Evolutionary conservation across 108 stramenopile genomes (phyloP), one percentile per base, ranked within the genome.

Genomic region (Fistulifera solaris): DNA sequence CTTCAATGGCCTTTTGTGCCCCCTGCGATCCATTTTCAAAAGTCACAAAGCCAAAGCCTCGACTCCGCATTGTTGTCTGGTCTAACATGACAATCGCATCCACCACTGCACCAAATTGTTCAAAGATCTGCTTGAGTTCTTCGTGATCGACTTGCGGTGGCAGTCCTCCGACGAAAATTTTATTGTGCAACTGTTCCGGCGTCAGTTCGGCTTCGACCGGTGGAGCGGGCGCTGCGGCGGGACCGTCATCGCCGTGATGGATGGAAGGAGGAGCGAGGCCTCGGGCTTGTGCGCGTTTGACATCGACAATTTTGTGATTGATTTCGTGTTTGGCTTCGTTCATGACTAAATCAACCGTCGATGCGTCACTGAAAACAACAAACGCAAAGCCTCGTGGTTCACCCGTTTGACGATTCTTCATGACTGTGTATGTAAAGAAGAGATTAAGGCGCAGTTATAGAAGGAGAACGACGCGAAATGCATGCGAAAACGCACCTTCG

Each of bases 371-470:
- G 61, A 84, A 86, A 26, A 89, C 83, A 11, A 96, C 93, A 72
- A 96, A 96, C 17, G 80, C 96, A 71, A 94, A 94, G 6, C 93
- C 96, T 24, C 90, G 76, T 6, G 91, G 91, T 68, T 88, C 83
- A 19, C 86, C 86, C 51, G 93, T 88, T 48, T 79, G 76, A 19
- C 90, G 68, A 67, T 93, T 84, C 16, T 76, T 63, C 89, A 92
- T 92, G 15, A 92, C 77, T 35, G 31, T 35, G 31, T 6, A 35
- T 40, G 85, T 79, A 14, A 73, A 72, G 26, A 55, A 48, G 14
- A 56, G 58, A 6, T 67, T 69, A 19, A 60, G 59, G 40, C 40
- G 12, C 14, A 14, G 14, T 11, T 11, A 40, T 40, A 40, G 40
- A 40, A 13, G 14, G 11, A 40, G 40, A 11, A 40, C 14, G 11